Base-by-base conservation (phyloP, 2,329 filamentous ascomycete genomes). In the Ciborinia camelliae region DNA sequence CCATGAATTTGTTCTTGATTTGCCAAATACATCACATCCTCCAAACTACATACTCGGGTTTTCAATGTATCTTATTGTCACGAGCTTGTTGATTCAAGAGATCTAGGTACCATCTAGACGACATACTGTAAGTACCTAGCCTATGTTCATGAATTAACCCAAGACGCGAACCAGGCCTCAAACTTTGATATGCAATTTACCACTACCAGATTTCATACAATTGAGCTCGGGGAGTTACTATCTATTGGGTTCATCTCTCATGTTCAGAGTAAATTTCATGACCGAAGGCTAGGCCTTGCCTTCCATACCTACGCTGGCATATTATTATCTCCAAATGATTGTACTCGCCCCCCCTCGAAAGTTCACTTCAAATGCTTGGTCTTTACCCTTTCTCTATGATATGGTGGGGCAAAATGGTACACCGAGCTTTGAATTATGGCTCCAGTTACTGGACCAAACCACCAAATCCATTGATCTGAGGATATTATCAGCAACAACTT, bases 391-490 rank as follows among this genome's bases (percentile, higher is more conserved):
- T 62, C 61, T 15, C 30, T 53, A 37, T 73, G 71, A 53, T 73
- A 73, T 3, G 75, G 76, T 4, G 75, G 76, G 8, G 72, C 72
- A 32, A 74, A 55, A 45, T 73, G 70, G 62, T 76, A 77, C 23
- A 74, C 52, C 0, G 71, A 32, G 1, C 70, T 70, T 37, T 73
- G 63, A 6, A 77, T 63, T 4, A 76, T 53, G 0, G 69, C 69
- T n/a, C 71, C 75, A 35, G 71, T 70, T 39, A 75, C 72, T 3
- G 76, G 74, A 1, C 73, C 76, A 52, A 75, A 68, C 76, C 76
- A 78, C 73, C 72, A 78, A 41, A 77, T 74, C 75, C 76, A 78
- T 65, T 79, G 76, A 61, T 72, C 73, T 76, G 28, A 14, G 5
- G 14, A n/a, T 14, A 4, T 10, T 14, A 26, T 61, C 43, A 61